Evolutionary conservation across 257 asterid genomes (phyloP), one percentile per base, ranked within the genome.

Genomic region (Thymus mandschuricus): DNA sequence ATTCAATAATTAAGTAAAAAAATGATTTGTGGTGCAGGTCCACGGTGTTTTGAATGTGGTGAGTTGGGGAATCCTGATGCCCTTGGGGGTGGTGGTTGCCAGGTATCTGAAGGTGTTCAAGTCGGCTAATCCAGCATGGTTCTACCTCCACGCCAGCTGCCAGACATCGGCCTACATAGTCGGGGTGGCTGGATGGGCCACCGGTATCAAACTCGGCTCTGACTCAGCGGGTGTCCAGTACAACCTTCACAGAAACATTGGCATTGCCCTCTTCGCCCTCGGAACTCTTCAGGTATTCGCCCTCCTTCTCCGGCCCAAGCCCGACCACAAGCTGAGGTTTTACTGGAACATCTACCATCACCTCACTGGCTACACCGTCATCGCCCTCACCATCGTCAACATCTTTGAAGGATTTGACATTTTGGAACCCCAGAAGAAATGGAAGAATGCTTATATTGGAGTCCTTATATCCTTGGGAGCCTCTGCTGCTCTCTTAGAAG

Each of bases 291-390:
- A 91, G 92, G 76, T 80, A 1, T 86, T 88, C 40, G 97, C 98
- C 10, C 65, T 92, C 76, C 84, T 89, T 0, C 50, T 92, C 69
- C 74, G 98, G 84, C 98, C 97, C 8, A 90, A 88, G 86, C 90
- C 92, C 2, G 95, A 92, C 29, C 95, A 90, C 76, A 92, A 92
- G 44, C 86, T 48, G 77, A 86, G 97, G 79, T 5, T 82, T 0
- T 80, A 85, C 78, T 92, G 98, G 97, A 92, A 92, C 87, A 64
- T 92, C 8, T 92, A 92, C 86, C 98, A 92, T 48, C 81, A 81
- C 45, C 28, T 33, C 5, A 43, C 73, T 29, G 98, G 98, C 2
- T 92, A 89, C 83, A 9, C 80, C 0, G 91, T 87, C 1, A 86
- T 92, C 7, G 30, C 30, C 7, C 81, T 89, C 2, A 84, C 89